phyloP scores from a whole-genome alignment of 2,329 filamentous ascomycete genomes.

The Dactylellina sp. region DNA sequence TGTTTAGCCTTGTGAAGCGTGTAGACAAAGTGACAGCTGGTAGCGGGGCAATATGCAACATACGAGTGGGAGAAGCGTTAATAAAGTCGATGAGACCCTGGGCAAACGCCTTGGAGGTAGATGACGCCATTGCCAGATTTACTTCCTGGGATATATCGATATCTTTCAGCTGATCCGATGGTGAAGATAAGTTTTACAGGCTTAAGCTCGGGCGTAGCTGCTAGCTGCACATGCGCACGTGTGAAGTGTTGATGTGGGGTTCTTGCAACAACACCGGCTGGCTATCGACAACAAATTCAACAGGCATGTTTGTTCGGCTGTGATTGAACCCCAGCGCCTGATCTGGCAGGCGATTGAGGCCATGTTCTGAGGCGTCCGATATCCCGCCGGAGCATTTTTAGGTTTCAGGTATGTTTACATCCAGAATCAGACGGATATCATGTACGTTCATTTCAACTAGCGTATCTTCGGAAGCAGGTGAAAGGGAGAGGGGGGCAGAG shows the following conservation, averaged over 20 bases:
- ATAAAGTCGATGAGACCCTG: constrained; percentile 61
- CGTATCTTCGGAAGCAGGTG: constrained; percentile 39
- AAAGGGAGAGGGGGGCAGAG: too few relatives aligned
- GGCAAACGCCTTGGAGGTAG: constrained; percentile 59
- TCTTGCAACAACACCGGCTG: background rate
- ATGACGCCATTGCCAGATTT: constrained; percentile 45
- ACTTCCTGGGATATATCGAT: background rate
- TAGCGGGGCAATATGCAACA: too few relatives aligned
- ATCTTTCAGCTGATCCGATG: too few relatives aligned
- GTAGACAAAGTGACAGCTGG: background rate
- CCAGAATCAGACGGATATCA: constrained; percentile 1
- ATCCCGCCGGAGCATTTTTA: background rate
- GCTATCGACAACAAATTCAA: too few relatives aligned
- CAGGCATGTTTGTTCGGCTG: too few relatives aligned
- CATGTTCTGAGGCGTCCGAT: too few relatives aligned
- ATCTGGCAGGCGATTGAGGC: background rate
- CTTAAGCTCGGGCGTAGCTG: too few relatives aligned
- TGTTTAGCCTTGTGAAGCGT: background rate
- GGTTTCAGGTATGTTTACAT: constrained; percentile 7
- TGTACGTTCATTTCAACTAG: background rate
- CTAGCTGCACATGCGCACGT: constrained; percentile 1
- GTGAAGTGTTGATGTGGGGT: constrained; percentile 41
- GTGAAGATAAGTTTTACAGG: too few relatives aligned
- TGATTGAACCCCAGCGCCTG: background rate
- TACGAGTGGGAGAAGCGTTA: constrained; percentile 93